Evolutionary conservation across 2,329 filamentous ascomycete species (phyloP), one percentile per base, ranked within the genome.

Genomic region (Phyllosticta citrichinensis): DNA sequence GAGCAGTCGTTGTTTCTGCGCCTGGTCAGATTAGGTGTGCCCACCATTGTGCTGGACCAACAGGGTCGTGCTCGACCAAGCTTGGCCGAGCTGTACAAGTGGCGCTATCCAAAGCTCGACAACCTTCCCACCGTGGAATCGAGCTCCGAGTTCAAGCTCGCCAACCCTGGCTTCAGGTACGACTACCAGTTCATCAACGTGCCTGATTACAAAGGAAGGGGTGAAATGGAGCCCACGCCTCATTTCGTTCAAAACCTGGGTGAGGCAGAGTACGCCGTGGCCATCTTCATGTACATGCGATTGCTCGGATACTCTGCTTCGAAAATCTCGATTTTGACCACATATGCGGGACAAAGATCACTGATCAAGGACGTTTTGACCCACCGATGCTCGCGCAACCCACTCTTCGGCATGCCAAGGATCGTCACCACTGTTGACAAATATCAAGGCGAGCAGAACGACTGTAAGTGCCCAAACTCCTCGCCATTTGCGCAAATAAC

Each of bases 381-480:
- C 14, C 89, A 95, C 70, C 83, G 94, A 62, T 99, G 94, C 74
- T 87, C 86, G 47, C 87, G 84, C 67, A 95, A 91, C 68, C 78
- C 86, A 2, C 78, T 97, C 20, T 99, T 99, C 75, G 92, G 93
- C 9, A 77, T 96, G 73, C 94, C 94, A 19, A 88, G 87, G 74
- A 87, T 88, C 58, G 90, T 99, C 27, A 92, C 90, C 3, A 99
- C 95, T 5, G 93, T 99, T 64, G 94, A 99, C 77, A 97, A 96
- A 74, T 99, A 97, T 70, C 94, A 99, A 77, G 95, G 94, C 72
- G 94, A 99, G 79, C 94, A 99, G 76, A 99, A 99, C 75, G 94
- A 99, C 70, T 97, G 90, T 94, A 81, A 81, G 88, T 84, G 61
- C n/a, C 22, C 22, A 3, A 54, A 52, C 20, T 24, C 27, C 4